Conservation (phyloP, 768 basidiomycete genomes). For the Paxillus involutus region DNA sequence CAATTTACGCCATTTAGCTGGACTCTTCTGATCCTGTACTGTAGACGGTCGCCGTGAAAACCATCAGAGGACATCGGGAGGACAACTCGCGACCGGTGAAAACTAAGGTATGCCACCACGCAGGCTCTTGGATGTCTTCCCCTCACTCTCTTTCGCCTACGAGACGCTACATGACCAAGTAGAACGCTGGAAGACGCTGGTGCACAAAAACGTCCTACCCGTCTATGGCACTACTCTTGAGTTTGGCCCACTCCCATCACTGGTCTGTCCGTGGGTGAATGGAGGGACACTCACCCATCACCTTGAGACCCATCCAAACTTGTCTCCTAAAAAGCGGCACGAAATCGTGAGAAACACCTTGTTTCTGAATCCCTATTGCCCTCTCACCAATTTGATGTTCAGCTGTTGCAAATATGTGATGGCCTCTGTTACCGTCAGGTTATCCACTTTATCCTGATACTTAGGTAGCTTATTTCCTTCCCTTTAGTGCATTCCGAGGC, state of each 20-base stretch:
- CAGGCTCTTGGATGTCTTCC: neutral
- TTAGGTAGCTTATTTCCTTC: neutral
- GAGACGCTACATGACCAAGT: conserved; percentile 17
- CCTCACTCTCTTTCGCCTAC: neutral
- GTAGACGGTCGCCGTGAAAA: conserved; percentile 6
- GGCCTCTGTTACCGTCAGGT: conserved; percentile 23
- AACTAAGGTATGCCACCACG: neutral
- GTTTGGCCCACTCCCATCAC: conserved; percentile 30
- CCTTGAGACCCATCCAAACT: conserved; percentile 15
- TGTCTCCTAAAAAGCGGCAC: conserved; percentile 2
- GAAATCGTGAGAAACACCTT: conserved; percentile 14
- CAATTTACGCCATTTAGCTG: neutral
- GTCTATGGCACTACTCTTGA: conserved; percentile 28
- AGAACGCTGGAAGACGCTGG: conserved; percentile 24
- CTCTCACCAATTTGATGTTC: neutral
- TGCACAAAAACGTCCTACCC: conserved; percentile 28
- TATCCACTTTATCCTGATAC: neutral
- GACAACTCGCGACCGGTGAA: neutral
- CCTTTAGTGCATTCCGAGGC: conserved; percentile 11
- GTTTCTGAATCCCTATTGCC: neutral
- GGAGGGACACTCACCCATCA: conserved; percentile 26
- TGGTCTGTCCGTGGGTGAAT: conserved; percentile 36
- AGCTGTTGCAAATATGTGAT: conserved; percentile 6
- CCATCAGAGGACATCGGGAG: neutral
- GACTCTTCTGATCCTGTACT: neutral